Evolutionary conservation across 306 rosid species (phyloP).

Genomic region (Biancaea sappan): DNA sequence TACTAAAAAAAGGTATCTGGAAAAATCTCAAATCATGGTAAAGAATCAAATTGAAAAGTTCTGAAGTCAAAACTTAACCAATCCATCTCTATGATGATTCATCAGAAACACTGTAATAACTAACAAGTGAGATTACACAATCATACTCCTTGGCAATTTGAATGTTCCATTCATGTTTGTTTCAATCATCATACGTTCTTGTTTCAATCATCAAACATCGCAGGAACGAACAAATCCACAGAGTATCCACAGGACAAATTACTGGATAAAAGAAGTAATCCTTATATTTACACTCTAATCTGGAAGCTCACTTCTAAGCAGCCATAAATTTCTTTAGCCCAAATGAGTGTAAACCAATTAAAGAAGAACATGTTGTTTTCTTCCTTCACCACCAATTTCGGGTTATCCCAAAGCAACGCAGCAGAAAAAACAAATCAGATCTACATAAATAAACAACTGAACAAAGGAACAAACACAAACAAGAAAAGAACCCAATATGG

Average conservation of each 20-base stretch:
- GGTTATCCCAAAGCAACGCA: neutral
- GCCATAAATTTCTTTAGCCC: neutral
- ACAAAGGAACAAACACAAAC: constrained; percentile 7
- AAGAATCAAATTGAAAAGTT: no score
- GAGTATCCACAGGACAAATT: no score
- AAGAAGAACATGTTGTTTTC: neutral
- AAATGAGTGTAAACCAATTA: neutral
- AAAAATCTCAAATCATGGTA: neutral
- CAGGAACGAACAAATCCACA: no score
- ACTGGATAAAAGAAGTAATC: no score
- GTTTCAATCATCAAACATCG: no score
- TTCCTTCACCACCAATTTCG: neutral
- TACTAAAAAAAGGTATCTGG: no score
- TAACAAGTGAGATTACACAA: no score
- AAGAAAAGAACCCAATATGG: neutral
- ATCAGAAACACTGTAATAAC: neutral
- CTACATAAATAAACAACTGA: neutral
- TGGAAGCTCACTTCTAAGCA: constrained; percentile 2
- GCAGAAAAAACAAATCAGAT: neutral
- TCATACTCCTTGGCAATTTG: neutral
- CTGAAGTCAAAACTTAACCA: no score
- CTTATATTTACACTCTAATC: neutral
- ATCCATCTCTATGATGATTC: no score
- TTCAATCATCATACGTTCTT: neutral
- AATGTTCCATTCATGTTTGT: neutral